phyloP scores from a whole-genome alignment of 2,329 filamentous ascomycete genomes.

The Trichoderma cornu-damae region DNA sequence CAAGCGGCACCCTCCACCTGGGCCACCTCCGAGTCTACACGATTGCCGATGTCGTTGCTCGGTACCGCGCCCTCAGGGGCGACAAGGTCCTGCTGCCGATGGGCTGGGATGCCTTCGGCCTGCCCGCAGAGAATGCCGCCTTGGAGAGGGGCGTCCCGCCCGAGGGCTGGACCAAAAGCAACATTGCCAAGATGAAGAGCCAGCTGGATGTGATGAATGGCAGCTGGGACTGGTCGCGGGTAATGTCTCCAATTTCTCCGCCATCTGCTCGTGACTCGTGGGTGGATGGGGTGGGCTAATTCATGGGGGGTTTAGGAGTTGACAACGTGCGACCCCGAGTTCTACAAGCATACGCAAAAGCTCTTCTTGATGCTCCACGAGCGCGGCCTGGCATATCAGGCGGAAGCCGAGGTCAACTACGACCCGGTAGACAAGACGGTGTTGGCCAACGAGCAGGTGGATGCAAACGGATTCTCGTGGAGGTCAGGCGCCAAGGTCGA shows the following conservation, averaged over 20 bases:
- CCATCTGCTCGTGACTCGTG: no score
- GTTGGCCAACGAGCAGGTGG: slow-evolving; percentile 89
- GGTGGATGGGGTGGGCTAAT: not conserved
- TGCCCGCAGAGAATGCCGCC: slow-evolving; percentile 88
- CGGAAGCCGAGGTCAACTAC: slow-evolving; percentile 81
- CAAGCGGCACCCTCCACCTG: slow-evolving; percentile 79
- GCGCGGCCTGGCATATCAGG: slow-evolving; percentile 73
- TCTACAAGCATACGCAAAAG: slow-evolving; percentile 85
- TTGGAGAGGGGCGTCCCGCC: slow-evolving; percentile 77
- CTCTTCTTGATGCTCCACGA: slow-evolving; percentile 75
- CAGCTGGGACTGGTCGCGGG: slow-evolving; percentile 75
- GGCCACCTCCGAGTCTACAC: slow-evolving; percentile 87
- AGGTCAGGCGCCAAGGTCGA: slow-evolving; percentile 80
- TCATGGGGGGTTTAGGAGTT: slow-evolving; percentile 56
- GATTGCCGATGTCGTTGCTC: slow-evolving; percentile 78
- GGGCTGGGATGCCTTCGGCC: slow-evolving; percentile 89
- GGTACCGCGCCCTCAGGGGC: slow-evolving; percentile 70
- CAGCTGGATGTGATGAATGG: slow-evolving; percentile 76
- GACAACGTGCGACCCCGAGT: slow-evolving; percentile 75
- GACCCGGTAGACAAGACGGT: slow-evolving; percentile 87
- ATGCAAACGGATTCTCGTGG: slow-evolving; percentile 79
- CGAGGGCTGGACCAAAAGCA: slow-evolving; percentile 70
- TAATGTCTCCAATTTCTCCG: slow-evolving; percentile 42
- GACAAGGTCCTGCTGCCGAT: slow-evolving; percentile 78
- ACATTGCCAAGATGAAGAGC: slow-evolving; percentile 79